Evolutionary conservation across 495 filamentous ascomycete species (phyloP).

Genomic region (Penicillium psychrofluorescens): DNA sequence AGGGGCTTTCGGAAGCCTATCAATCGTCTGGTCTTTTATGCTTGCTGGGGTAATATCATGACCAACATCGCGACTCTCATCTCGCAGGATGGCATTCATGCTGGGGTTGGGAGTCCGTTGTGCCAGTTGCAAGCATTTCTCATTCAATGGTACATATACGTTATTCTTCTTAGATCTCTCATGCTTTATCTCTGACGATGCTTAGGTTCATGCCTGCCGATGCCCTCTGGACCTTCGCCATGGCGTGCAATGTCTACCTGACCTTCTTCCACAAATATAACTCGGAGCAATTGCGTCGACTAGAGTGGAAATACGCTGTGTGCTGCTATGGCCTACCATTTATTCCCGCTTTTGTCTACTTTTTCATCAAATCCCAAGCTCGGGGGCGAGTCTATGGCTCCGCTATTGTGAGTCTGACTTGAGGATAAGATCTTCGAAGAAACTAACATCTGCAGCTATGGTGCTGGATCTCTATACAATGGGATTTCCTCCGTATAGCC

Average conservation of each 20-base stretch:
- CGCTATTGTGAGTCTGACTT: constrained; percentile 44
- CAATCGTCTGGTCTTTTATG: constrained; percentile 80
- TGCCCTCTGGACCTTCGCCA: constrained; percentile 72
- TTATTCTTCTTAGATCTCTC: neutral
- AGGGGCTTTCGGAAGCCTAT: constrained; percentile 63
- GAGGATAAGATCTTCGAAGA: neutral
- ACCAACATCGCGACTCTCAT: constrained; percentile 76
- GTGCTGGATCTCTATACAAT: constrained; percentile 71
- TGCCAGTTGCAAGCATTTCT: constrained; percentile 76
- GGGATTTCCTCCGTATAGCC: constrained; percentile 68
- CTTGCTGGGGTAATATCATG: constrained; percentile 76
- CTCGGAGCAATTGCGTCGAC: constrained; percentile 53
- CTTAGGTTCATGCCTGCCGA: constrained; percentile 69
- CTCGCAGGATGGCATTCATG: constrained; percentile 46
- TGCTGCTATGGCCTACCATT: constrained; percentile 73
- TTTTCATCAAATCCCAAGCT: constrained; percentile 48
- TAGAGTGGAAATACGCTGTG: constrained; percentile 68
- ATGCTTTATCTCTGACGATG: constrained; percentile 4
- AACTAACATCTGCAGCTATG: constrained; percentile 45
- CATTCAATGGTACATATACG: constrained; percentile 55
- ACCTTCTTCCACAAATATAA: constrained; percentile 77
- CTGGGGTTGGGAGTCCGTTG: constrained; percentile 38
- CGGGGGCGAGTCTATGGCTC: constrained; percentile 63
- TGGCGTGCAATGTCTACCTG: constrained; percentile 83
- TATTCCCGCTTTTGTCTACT: constrained; percentile 58